These are phyloP conservation scores for Rickenella mellea DNA, from an alignment of 768 basidiomycete species.

Conservation along the genomic window DNA sequence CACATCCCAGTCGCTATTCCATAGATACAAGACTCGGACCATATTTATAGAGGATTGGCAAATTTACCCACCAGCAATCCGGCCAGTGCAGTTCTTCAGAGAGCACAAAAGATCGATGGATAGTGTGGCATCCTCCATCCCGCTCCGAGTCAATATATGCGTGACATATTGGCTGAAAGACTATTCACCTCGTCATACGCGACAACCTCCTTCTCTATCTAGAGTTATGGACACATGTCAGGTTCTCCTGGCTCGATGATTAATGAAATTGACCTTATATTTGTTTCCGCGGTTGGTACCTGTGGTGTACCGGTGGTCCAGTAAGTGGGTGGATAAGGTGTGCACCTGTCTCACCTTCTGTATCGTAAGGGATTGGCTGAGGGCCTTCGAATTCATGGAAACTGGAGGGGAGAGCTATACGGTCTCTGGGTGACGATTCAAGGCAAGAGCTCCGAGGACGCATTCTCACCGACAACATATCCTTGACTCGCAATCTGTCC, in stretches of 20 bases:
- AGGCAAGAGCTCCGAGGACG: neutral
- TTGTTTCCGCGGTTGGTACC: conserved; percentile 89
- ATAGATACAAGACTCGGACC: conserved; percentile 3
- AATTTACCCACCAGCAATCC: conserved; percentile 60
- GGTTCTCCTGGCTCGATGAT: neutral
- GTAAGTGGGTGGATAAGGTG: conserved; percentile 2
- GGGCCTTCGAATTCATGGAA: conserved; percentile 93
- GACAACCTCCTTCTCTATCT: conserved; percentile 82
- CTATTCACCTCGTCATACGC: conserved; percentile 76
- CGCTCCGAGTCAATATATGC: neutral
- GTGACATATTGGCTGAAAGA: neutral
- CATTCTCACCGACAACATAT: conserved; percentile 61
- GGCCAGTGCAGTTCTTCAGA: conserved; percentile 79
- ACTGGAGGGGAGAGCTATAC: conserved; percentile 65
- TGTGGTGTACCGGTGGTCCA: conserved; percentile 10
- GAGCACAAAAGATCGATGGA: conserved; percentile 66
- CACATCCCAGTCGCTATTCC: conserved; percentile 80
- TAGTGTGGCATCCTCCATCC: conserved; percentile 64
- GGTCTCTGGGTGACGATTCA: neutral
- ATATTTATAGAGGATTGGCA: conserved; percentile 6
- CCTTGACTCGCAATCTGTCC: conserved; percentile 84
- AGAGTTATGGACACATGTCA: neutral
- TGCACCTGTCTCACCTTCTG: conserved; percentile 43
- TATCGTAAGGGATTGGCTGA: conserved; percentile 82
- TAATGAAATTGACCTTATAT: conserved; percentile 54